phyloP scores from a whole-genome alignment of 1,284 basidiomycete genomes.

The Ganoderma multipileum region DNA sequence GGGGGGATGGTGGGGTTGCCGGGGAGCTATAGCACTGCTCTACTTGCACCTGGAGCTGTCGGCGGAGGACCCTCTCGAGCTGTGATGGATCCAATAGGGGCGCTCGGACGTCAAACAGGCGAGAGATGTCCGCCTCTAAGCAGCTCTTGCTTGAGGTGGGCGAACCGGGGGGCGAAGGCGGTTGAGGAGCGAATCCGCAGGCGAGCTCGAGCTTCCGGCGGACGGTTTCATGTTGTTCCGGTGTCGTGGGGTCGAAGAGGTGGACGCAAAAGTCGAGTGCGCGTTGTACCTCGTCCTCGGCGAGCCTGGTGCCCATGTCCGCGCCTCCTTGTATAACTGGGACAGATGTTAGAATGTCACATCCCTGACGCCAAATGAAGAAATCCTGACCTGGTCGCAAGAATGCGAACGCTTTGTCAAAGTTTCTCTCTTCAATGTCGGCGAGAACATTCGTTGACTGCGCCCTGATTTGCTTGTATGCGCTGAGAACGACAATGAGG shows the following conservation, averaged over 20 bases:
- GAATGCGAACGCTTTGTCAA: constrained; percentile 65
- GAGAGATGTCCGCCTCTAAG: constrained; percentile 10
- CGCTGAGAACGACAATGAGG: constrained; percentile 69
- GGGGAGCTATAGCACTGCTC: constrained; percentile 2
- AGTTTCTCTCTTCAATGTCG: constrained; percentile 65
- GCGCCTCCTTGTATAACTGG: constrained; percentile 79
- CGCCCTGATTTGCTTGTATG: constrained; percentile 66
- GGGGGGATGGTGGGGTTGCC: constrained; percentile 7
- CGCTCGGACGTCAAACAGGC: constrained; percentile 40
- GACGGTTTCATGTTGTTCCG: constrained; percentile 43
- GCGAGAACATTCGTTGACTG: constrained; percentile 60
- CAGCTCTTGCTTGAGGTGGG: constrained; percentile 10
- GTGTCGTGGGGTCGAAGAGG: constrained; percentile 47
- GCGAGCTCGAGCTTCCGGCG: constrained; percentile 35
- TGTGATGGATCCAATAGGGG: constrained; percentile 37
- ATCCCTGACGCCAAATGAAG: not conserved
- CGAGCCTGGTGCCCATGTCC: constrained; percentile 72
- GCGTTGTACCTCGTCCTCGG: constrained; percentile 70
- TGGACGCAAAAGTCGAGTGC: constrained; percentile 51
- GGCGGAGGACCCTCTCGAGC: constrained; percentile 24
- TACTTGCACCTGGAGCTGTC: constrained; percentile 18
- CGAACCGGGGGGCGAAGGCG: constrained; percentile 6
- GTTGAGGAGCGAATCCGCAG: constrained; percentile 8
- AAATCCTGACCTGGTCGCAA: constrained; percentile 59
- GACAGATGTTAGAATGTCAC: constrained; percentile 3